Conservation (phyloP, 2,329 filamentous ascomycete genomes). For the Sclerotinia trifoliorum region DNA sequence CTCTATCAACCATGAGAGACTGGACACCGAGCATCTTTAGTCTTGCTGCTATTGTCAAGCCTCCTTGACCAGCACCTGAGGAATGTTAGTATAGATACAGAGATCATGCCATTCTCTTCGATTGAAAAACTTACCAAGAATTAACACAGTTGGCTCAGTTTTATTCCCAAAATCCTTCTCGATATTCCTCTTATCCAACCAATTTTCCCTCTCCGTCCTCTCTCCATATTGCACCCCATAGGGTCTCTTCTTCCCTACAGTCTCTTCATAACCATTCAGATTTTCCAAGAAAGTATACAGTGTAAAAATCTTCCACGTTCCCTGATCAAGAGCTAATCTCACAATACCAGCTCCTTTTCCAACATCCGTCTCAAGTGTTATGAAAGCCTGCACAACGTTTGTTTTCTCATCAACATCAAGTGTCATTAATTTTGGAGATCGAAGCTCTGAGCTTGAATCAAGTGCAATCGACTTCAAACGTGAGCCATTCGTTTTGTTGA, state of each 20-base stretch:
- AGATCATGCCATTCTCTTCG: background rate
- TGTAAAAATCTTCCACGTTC: slow-evolving; percentile 61
- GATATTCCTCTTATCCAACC: slow-evolving; percentile 53
- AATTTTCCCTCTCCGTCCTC: slow-evolving; percentile 55
- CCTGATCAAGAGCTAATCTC: slow-evolving; percentile 45
- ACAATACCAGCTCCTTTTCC: slow-evolving; percentile 58
- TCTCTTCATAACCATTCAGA: slow-evolving; percentile 55
- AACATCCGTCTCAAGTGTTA: slow-evolving; percentile 52
- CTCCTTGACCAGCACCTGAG: slow-evolving; percentile 59
- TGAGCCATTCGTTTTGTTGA: slow-evolving; percentile 34
- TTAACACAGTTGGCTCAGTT: slow-evolving; percentile 52
- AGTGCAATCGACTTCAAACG: slow-evolving; percentile 42
- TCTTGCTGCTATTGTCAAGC: slow-evolving; percentile 56
- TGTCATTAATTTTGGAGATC: slow-evolving; percentile 36
- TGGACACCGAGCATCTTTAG: slow-evolving; percentile 58
- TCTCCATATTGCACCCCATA: slow-evolving; percentile 57
- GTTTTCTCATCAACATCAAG: slow-evolving; percentile 49
- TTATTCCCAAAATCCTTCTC: slow-evolving; percentile 47
- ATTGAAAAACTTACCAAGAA: slow-evolving; percentile 51
- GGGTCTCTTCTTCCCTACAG: slow-evolving; percentile 47
- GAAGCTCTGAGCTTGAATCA: slow-evolving; percentile 32
- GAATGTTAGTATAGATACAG: background rate
- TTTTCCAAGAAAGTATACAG: slow-evolving; percentile 59
- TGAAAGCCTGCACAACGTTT: slow-evolving; percentile 54
- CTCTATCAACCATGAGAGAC: slow-evolving; percentile 57